These are phyloP conservation scores for Mallotus repandus DNA, from an alignment of 441 rosid species.

Conservation along the genomic window DNA sequence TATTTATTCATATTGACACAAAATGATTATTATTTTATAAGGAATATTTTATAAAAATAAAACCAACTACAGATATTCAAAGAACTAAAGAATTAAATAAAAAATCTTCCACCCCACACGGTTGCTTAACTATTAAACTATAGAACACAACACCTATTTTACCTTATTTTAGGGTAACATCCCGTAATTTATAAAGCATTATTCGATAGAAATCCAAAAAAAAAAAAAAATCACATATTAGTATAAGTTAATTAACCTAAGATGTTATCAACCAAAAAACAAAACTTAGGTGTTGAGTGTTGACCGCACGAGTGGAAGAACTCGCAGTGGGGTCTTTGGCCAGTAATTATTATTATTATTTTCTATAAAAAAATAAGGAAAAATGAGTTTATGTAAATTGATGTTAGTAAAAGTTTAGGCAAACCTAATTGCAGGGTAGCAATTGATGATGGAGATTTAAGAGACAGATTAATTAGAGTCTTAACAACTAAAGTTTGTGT, in stretches of 20 bases:
- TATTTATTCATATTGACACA: too few species aligned
- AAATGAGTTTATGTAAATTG: neutral
- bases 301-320: conserved; percentile 54
- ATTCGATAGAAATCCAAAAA: too few species aligned
- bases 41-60: too few species aligned
- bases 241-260: too few species aligned
- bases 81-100: too few species aligned
- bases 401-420: conserved; percentile 39
- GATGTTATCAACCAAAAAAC: too few species aligned
- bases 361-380: too few species aligned
- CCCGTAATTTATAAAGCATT: conserved; percentile 23
- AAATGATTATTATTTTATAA: too few species aligned
- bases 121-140: neutral
- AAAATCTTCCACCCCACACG: too few species aligned
- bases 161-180: conserved; percentile 30
- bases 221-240: too few species aligned
- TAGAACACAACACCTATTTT: conserved; percentile 13
- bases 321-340: conserved; percentile 18
- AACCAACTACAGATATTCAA: too few species aligned
- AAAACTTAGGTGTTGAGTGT: conserved; percentile 30
- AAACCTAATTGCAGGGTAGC: conserved; percentile 21
- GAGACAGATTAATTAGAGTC: conserved; percentile 10
- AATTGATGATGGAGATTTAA: conserved; percentile 12
- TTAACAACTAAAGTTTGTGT: conserved; percentile 9
- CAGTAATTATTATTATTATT: too few species aligned